These are phyloP conservation scores for Xanthoparmelia taractica DNA, from an alignment of 495 filamentous ascomycete genomes.

Conservation along the genomic window DNA sequence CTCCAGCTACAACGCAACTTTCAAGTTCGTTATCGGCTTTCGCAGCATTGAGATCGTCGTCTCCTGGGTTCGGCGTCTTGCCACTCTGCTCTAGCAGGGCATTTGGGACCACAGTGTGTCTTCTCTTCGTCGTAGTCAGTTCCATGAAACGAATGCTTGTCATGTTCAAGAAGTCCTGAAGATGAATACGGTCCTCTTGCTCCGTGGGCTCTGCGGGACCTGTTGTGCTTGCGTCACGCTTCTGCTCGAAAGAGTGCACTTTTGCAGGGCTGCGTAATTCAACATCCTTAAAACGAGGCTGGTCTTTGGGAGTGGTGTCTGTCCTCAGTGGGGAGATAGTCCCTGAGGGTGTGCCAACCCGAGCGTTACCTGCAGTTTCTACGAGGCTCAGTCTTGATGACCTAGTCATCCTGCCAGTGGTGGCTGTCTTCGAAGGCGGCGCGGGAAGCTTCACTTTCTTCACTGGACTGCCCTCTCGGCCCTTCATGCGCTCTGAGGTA, in stretches of 20 bases:
- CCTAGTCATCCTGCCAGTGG: constrained; percentile 48
- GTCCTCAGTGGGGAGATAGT: constrained; percentile 40
- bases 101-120: constrained; percentile 67
- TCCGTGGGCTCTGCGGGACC: constrained; percentile 30
- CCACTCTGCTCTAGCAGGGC: constrained; percentile 38
- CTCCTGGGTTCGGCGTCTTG: constrained; percentile 32
- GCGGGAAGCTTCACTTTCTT: constrained; percentile 63
- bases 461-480: constrained; percentile 65
- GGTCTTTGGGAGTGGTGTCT: constrained; percentile 42
- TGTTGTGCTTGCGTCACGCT: constrained; percentile 27
- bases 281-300: constrained; percentile 44
- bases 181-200: constrained; percentile 62
- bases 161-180: constrained; percentile 90
- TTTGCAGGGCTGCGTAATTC: constrained; percentile 35
- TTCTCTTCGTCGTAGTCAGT: constrained; percentile 79
- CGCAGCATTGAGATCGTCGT: constrained; percentile 39
- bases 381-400: constrained; percentile 33
- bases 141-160: constrained; percentile 98
- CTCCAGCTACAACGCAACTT: constrained; percentile 75
- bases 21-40: constrained; percentile 46
- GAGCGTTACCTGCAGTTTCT: constrained; percentile 23
- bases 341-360: constrained; percentile 36
- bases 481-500: constrained; percentile 61
- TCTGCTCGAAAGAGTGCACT: constrained; percentile 41
- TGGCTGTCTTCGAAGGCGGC: constrained; percentile 58